A percentile compares a stretch with the other conserved stretches of the same genome.
Conservation (phyloP, 2,329 filamentous ascomycete genomes). For the Didymosphaeria variabile region DNA sequence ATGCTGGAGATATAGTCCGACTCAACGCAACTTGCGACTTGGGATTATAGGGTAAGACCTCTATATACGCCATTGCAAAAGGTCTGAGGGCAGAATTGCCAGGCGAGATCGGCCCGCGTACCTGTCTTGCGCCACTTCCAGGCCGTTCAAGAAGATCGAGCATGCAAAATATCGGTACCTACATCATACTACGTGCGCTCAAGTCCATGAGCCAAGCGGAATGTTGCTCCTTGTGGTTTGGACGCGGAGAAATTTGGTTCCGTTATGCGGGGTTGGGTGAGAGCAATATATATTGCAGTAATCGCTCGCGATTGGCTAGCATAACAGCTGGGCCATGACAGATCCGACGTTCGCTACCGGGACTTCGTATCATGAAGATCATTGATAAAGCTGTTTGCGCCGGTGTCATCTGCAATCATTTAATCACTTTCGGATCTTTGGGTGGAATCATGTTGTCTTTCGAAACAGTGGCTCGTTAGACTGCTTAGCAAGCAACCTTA, state of each 20-base stretch:
- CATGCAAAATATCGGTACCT: background rate
- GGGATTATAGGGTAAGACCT: background rate
- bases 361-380: too few relatives aligned
- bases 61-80: background rate
- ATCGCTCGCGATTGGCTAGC: background rate
- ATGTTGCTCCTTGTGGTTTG: conserved; percentile 4
- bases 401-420: too few relatives aligned
- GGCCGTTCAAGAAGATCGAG: background rate
- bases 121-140: background rate
- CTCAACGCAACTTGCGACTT: background rate
- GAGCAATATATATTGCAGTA: conserved; percentile 4
- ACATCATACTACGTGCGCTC: background rate
- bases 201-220: background rate
- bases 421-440: too few relatives aligned
- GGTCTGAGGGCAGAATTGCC: background rate
- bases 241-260: conserved; percentile 14
- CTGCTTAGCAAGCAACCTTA: too few relatives aligned
- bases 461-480: too few relatives aligned
- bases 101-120: background rate
- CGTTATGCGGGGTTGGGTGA: conserved; percentile 6
- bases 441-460: too few relatives aligned
- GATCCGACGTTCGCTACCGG: too few relatives aligned
- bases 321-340: too few relatives aligned
- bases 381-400: too few relatives aligned
- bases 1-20: background rate